These are phyloP conservation scores for Pestalotiopsis sp. DNA, from an alignment of 2,329 filamentous ascomycete genomes.

Conservation along the genomic window DNA sequence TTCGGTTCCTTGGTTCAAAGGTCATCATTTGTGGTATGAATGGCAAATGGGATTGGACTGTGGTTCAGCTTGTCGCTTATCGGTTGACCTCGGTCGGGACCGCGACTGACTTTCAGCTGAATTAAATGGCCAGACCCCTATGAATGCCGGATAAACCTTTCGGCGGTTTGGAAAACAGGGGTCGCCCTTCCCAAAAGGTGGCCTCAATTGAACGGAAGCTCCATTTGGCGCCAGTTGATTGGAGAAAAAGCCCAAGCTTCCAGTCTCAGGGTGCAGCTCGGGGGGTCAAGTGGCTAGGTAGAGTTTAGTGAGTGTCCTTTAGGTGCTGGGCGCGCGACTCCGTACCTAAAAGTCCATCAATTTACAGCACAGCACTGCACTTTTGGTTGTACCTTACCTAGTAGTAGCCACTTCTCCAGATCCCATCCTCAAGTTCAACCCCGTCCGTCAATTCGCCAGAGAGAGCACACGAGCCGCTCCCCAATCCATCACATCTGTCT, in stretches of 20 bases:
- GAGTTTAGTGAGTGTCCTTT: too few species aligned
- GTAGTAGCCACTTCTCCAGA: slow-evolving; percentile 9
- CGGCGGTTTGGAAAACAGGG: slow-evolving; percentile 13
- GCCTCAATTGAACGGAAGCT: slow-evolving; percentile 41
- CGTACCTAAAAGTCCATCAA: background rate
- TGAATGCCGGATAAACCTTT: slow-evolving; percentile 4
- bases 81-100: too few species aligned
- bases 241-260: background rate
- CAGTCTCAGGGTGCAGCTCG: background rate
- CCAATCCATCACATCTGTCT: slow-evolving; percentile 22
- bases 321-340: too few species aligned
- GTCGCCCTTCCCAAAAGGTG: slow-evolving; percentile 43
- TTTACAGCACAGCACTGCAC: background rate
- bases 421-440: background rate
- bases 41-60: too few species aligned
- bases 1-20: too few species aligned
- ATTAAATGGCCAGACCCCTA: background rate
- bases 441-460: background rate
- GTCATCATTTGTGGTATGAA: too few species aligned
- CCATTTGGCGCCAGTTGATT: background rate
- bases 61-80: too few species aligned
- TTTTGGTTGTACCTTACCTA: too few species aligned
- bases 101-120: background rate
- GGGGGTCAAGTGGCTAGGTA: background rate
- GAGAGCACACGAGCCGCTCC: slow-evolving; percentile 4